Percentiles rank a stretch among this genome's conserved stretches.
phyloP scores from a whole-genome alignment of 2,329 filamentous ascomycete species.

The Paraphaeosphaeria sporulosa region DNA sequence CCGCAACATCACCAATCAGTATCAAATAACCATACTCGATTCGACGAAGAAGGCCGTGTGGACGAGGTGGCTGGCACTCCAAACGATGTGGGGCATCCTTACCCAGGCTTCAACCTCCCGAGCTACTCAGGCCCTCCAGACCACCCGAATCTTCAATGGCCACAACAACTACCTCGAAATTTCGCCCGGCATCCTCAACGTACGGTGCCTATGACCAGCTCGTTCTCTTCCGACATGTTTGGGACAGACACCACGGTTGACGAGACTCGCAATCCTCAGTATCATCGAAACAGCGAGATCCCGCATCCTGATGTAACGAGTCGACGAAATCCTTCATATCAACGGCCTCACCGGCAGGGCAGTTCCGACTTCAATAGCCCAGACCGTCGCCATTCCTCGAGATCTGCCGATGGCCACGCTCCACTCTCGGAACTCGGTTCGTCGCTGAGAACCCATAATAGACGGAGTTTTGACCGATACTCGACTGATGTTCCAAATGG shows the following conservation, averaged over 20 bases:
- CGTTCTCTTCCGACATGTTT: slow-evolving; percentile 16
- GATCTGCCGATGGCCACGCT: slow-evolving; percentile 18
- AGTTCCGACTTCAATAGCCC: slow-evolving; percentile 17
- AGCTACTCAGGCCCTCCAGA: neutral
- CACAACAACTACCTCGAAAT: neutral
- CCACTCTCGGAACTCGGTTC: slow-evolving; percentile 35
- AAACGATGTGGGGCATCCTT: neutral
- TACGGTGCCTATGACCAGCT: neutral
- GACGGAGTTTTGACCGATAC: slow-evolving; percentile 43
- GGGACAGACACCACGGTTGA: slow-evolving; percentile 5
- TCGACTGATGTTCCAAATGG: slow-evolving; percentile 35
- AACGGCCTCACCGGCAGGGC: slow-evolving; percentile 21
- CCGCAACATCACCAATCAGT: neutral
- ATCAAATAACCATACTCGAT: neutral
- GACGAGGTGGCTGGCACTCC: neutral
- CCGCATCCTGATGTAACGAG: slow-evolving; percentile 12
- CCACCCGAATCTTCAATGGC: slow-evolving; percentile 1
- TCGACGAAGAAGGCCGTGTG: neutral
- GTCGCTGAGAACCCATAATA: slow-evolving; percentile 39
- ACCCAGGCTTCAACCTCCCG: neutral
- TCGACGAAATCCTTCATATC: slow-evolving; percentile 23
- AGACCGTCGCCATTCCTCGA: slow-evolving; percentile 25
- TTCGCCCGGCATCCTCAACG: neutral
- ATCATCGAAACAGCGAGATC: neutral
- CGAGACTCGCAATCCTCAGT: neutral